Percentiles rank a stretch among this genome's conserved stretches.
Evolutionary conservation across 805 yeast species (phyloP).

Genomic region (Saccharomycopsis synnaedendra): DNA sequence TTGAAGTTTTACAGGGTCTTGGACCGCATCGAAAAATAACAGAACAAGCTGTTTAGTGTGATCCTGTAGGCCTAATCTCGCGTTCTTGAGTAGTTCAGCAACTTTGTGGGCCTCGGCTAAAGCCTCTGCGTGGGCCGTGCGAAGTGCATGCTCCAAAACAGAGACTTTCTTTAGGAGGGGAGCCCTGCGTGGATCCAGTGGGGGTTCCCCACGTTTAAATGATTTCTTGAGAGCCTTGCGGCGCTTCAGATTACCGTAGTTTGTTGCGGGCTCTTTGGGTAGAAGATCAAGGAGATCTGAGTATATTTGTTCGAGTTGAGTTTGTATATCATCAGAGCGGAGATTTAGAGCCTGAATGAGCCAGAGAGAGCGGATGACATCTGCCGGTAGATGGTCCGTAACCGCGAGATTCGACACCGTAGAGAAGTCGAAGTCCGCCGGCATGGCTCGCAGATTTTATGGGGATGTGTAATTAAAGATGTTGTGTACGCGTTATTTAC

Average conservation of each 20-base stretch:
- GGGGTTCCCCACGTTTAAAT: too few species aligned
- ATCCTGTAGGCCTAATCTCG: constrained; percentile 4
- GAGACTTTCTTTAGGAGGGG: background rate
- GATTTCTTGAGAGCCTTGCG: too few species aligned
- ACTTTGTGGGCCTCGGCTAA: constrained; percentile 7
- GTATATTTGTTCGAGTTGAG: too few species aligned
- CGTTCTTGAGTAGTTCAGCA: constrained; percentile 2
- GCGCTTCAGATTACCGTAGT: too few species aligned
- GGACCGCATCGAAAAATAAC: constrained; percentile 2
- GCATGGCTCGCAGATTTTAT: too few species aligned
- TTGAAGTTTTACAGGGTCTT: background rate
- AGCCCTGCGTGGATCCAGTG: background rate
- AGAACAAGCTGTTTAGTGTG: constrained; percentile 7
- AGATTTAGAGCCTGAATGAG: constrained; percentile 26
- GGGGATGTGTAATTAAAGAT: too few species aligned
- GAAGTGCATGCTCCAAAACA: constrained; percentile 3
- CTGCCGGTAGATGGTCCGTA: constrained; percentile 32
- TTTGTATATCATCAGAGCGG: too few species aligned
- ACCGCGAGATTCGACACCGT: constrained; percentile 13
- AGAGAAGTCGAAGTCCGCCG: constrained; percentile 1
- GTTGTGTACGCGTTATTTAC: too few species aligned
- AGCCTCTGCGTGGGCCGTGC: constrained; percentile 4
- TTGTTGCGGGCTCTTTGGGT: too few species aligned
- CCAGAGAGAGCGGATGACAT: constrained; percentile 31
- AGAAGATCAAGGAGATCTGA: too few species aligned